Percentiles rank a stretch among this genome's conserved stretches.
Conservation (phyloP, 257 asterid genomes). For the Petunia secreta region DNA sequence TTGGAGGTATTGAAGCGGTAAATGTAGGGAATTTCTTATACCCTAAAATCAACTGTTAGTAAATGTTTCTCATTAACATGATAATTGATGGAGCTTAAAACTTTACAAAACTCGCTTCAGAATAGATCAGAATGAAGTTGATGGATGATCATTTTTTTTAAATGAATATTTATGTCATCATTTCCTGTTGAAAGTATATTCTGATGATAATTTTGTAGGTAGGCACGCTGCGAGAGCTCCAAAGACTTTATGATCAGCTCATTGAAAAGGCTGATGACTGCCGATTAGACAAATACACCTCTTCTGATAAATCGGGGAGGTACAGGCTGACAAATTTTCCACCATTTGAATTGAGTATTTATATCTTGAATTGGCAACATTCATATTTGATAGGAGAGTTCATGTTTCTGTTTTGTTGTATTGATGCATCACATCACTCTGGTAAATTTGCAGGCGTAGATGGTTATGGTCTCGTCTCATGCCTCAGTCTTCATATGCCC, state of each 20-base stretch:
- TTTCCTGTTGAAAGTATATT: slow-evolving; percentile 19
- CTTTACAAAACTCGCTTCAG: not conserved
- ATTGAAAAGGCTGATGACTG: slow-evolving; percentile 73
- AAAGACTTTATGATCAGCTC: slow-evolving; percentile 85
- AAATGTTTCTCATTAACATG: not conserved
- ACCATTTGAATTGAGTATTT: not conserved
- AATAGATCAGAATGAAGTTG: not conserved
- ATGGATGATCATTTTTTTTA: not conserved
- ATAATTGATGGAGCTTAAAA: not conserved
- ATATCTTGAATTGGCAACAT: not conserved
- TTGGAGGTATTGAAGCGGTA: not conserved
- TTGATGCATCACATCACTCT: slow-evolving; percentile 15
- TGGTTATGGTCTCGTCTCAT: slow-evolving; percentile 95
- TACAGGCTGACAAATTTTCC: slow-evolving; percentile 27
- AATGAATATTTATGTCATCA: not conserved
- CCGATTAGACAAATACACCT: slow-evolving; percentile 67
- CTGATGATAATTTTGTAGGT: slow-evolving; percentile 56
- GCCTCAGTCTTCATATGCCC: slow-evolving; percentile 61
- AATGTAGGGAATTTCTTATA: not conserved
- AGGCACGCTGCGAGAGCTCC: slow-evolving; percentile 83
- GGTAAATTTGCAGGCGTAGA: slow-evolving; percentile 64
- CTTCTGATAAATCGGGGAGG: slow-evolving; percentile 83
- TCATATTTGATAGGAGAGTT: not conserved
- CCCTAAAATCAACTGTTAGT: not conserved
- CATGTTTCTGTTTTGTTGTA: not conserved